Base-by-base conservation (phyloP, 2,329 filamentous ascomycete genomes). In the Pseudocercospora musae region DNA sequence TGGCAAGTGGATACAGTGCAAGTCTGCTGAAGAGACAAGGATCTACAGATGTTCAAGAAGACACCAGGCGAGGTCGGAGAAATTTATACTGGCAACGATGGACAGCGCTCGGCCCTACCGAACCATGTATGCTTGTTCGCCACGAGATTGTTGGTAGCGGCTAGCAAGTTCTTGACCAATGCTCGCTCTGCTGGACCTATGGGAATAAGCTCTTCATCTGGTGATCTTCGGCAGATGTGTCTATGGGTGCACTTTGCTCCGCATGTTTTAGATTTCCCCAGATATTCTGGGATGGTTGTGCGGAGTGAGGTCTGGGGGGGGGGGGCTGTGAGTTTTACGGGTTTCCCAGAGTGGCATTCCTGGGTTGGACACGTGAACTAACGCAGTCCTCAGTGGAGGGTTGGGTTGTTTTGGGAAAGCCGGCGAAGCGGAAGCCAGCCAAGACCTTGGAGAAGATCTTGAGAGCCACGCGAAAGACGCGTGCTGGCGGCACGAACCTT, bases 301-400 rank as follows among this genome's bases (percentile, higher is more conserved):
- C 53, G 53, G 53, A 56, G 53, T 56, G 53, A 56, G 6, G 53
- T 25, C 31, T 40, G 29, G 53, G 37, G 53, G 29, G 53, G 37
- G 53, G 29, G 10, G 21, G 37, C 37, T n/a, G n/a, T n/a, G n/a
- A 31, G 29, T 40, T 18, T 20, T 6, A 18, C 50, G 29, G 50
- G 21, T 54, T 54, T 20, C 50, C 50, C 27, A 37, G 50, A 54
- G n/a, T 23, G 31, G 50, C 15, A 31, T 33, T 54, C 50, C 50
- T 29, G 9, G 11, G 27, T 10, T 21, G 27, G 2, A 5, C 44
- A 48, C 44, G 48, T 49, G 20, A 1, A 48, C 18, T 48, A 48
- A 20, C 15, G 15, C 44, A 21, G 13, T 52, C 20, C 48, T 25
- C 48, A 11, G 25, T 18, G 48, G 2, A 52, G 11, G 48, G 48